These are phyloP conservation scores for Penicillium flavigenum DNA, from an alignment of 495 filamentous ascomycete genomes.

Conservation along the genomic window DNA sequence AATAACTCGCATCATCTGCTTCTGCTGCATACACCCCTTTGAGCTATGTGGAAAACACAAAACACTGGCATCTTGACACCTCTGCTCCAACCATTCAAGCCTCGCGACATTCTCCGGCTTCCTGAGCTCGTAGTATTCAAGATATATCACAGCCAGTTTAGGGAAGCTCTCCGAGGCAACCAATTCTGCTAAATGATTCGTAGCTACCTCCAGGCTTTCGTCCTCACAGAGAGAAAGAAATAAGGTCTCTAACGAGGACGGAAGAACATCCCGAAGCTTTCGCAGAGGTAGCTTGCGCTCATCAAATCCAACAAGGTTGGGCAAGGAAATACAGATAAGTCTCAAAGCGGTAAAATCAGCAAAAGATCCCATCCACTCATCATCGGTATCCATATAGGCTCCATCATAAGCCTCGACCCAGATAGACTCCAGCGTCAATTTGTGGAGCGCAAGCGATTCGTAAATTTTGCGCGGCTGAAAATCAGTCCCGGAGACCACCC, in stretches of 20 bases:
- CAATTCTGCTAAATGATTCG: background rate
- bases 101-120: background rate
- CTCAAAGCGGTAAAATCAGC: background rate
- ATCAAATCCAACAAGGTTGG: background rate
- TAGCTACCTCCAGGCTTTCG: background rate
- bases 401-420: background rate
- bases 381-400: background rate
- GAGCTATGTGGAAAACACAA: too few relatives aligned
- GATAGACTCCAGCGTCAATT: background rate
- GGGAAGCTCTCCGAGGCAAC: background rate
- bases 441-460: background rate
- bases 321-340: background rate
- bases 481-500: background rate
- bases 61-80: too few relatives aligned
- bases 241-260: background rate
- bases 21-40: too few relatives aligned
- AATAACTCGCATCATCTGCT: too few relatives aligned
- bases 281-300: background rate
- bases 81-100: too few relatives aligned
- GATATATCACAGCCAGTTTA: background rate
- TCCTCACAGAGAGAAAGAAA: background rate
- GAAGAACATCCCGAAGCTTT: background rate
- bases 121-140: background rate
- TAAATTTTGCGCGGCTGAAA: background rate
- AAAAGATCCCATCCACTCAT: background rate